Evolutionary conservation across 257 asterid genomes (phyloP).

Genomic region (Nicotiana tabacum): DNA sequence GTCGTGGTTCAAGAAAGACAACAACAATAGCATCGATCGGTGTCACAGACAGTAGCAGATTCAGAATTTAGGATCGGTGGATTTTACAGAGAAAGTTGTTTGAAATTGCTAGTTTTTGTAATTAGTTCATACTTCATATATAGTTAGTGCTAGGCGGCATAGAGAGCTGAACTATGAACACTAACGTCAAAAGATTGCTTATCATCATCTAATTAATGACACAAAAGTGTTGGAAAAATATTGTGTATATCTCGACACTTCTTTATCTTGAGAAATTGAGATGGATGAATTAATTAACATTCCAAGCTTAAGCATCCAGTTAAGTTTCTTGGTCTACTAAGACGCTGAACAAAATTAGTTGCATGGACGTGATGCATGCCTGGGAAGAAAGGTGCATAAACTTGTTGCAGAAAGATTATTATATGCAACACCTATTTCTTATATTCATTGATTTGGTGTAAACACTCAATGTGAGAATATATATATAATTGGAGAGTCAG

Average conservation of each 20-base stretch:
- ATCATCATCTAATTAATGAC: neutral
- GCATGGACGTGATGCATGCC: neutral
- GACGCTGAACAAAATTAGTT: neutral
- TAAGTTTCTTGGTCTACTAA: neutral
- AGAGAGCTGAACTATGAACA: neutral
- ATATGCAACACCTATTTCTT: too few relatives aligned
- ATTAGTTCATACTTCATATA: neutral
- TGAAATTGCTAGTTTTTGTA: neutral
- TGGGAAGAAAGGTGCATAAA: neutral
- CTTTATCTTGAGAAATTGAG: too few relatives aligned
- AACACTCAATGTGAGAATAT: too few relatives aligned
- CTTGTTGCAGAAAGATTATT: neutral
- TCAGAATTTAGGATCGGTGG: neutral
- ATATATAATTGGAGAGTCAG: too few relatives aligned
- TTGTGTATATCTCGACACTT: neutral
- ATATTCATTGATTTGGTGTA: too few relatives aligned
- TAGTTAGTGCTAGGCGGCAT: neutral
- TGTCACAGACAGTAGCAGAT: neutral
- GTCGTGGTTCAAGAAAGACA: slow-evolving; percentile 30
- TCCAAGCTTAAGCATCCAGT: neutral
- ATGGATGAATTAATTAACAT: neutral
- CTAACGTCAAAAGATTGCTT: neutral
- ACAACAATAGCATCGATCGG: neutral
- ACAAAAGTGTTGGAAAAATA: neutral
- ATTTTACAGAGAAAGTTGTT: neutral